Evolutionary conservation across 352 stramenopile species (phyloP), one percentile per base, ranked within the genome.

Genomic region (Globisporangium iwayamae): DNA sequence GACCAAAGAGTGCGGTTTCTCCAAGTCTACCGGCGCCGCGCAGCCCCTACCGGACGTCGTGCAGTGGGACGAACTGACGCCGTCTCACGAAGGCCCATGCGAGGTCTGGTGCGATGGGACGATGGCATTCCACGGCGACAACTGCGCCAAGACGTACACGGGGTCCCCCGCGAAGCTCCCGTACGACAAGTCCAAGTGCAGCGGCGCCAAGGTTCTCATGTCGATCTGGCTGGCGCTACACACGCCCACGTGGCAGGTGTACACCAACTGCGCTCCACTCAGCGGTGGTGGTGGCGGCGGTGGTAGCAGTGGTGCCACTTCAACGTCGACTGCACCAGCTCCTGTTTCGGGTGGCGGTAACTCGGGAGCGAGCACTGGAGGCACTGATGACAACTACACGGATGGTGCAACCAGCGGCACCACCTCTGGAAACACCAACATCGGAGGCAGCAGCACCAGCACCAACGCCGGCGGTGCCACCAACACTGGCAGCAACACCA

Each of bases 31-130:
- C 8, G 46, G 46, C 20, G 46, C 46, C 6, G 46, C 46, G 20
- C 46, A 53, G 20, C 46, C 46, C 6, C 46, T 53, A n/a, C 46
- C 46, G 10, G 46, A 56, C 8, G 45, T 36, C 43, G 58, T 63
- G 30, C 43, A 63, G 20, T 63, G 58, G 58, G 39, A 43, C n/a
- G 58, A 63, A 18, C 22, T 63, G 18, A 63, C 58, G 28, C 16
- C 58, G n/a, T 63, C 58, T 20, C 58, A 63, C 39, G 58, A 66
- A 60, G 65, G 65, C 52, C 65, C 65, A 28, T 70, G 65, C 34
- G 65, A 70, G 46, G 20, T 70, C 46, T 70, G 65, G 65, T 70
- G 65, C 45, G 65, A 53, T 18, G 46, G 46, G 18, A 53, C 46
- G 18, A 53, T 53, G 46, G 46, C 46, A 32, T 53, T 53, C 46